phyloP scores from a whole-genome alignment of 192 early-diverging fungal genomes.

The Chytriomyces sp. region DNA sequence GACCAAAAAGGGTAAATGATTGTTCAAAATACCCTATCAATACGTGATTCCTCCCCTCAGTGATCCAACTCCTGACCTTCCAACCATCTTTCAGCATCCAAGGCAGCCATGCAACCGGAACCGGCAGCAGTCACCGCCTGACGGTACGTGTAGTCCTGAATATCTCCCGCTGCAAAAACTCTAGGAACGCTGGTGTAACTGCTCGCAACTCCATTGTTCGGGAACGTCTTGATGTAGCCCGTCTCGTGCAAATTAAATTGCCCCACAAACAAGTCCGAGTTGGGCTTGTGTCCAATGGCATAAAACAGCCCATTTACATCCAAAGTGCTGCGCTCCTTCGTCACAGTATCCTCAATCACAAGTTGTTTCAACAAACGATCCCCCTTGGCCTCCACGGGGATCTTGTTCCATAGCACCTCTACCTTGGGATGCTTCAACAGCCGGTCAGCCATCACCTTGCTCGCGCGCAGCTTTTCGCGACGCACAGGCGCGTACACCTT shows the following conservation, averaged over 20 bases:
- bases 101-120: constrained; percentile 95
- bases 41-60: not conserved
- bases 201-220: constrained; percentile 64
- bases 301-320: constrained; percentile 93
- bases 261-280: constrained; percentile 45
- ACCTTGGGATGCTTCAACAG: constrained; percentile 85
- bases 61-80: constrained; percentile 54
- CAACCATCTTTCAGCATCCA: constrained; percentile 96
- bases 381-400: constrained; percentile 85
- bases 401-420: constrained; percentile 87
- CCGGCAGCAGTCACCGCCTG: constrained; percentile 94
- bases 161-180: constrained; percentile 98
- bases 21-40: no score
- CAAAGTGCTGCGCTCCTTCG: constrained; percentile 65
- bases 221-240: constrained; percentile 84
- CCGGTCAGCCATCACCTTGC: constrained; percentile 95
- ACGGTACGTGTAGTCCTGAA: constrained; percentile 94
- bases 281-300: constrained; percentile 93
- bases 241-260: constrained; percentile 82
- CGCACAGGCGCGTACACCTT: constrained; percentile 94
- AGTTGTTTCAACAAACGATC: constrained; percentile 78
- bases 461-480: constrained; percentile 93
- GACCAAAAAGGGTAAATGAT: no score
- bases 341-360: constrained; percentile 77
- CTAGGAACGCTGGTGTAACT: constrained; percentile 82